Evolutionary conservation across 2,329 filamentous ascomycete genomes (phyloP).

Genomic region (Colletotrichum eremochloae): DNA sequence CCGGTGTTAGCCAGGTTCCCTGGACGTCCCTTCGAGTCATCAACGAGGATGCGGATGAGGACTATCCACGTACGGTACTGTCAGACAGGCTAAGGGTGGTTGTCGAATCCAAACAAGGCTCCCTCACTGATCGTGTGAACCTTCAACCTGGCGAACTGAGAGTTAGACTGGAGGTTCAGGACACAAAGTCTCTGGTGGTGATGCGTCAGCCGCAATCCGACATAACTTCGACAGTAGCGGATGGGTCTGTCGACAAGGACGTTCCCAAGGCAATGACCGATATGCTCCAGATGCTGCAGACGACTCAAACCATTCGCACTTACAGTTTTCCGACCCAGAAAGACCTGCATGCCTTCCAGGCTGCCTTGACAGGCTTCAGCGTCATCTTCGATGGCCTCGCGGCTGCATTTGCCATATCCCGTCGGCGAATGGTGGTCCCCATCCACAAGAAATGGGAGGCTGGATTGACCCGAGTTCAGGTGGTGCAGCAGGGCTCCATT

Average conservation of each 20-base stretch:
- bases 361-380: slow-evolving; percentile 82
- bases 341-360: slow-evolving; percentile 84
- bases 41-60: slow-evolving; percentile 76
- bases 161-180: slow-evolving; percentile 73
- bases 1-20: slow-evolving; percentile 63
- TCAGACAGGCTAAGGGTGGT: slow-evolving; percentile 83
- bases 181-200: slow-evolving; percentile 73
- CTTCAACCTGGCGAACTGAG: slow-evolving; percentile 81
- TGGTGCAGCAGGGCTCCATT: slow-evolving; percentile 81
- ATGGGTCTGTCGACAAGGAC: slow-evolving; percentile 73
- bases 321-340: slow-evolving; percentile 75
- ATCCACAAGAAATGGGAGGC: slow-evolving; percentile 97
- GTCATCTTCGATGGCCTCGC: slow-evolving; percentile 83
- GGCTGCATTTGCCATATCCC: slow-evolving; percentile 82
- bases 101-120: slow-evolving; percentile 81
- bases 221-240: slow-evolving; percentile 80
- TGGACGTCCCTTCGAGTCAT: slow-evolving; percentile 80
- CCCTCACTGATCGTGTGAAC: slow-evolving; percentile 86
- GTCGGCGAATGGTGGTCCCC: slow-evolving; percentile 88
- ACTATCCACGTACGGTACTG: slow-evolving; percentile 77
- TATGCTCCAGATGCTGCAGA: slow-evolving; percentile 71
- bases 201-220: slow-evolving; percentile 82
- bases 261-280: slow-evolving; percentile 73
- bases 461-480: slow-evolving; percentile 81
- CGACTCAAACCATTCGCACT: slow-evolving; percentile 76